Conservation (phyloP, 1,284 basidiomycete species). For the Cystobasidiaceae sp. region DNA sequence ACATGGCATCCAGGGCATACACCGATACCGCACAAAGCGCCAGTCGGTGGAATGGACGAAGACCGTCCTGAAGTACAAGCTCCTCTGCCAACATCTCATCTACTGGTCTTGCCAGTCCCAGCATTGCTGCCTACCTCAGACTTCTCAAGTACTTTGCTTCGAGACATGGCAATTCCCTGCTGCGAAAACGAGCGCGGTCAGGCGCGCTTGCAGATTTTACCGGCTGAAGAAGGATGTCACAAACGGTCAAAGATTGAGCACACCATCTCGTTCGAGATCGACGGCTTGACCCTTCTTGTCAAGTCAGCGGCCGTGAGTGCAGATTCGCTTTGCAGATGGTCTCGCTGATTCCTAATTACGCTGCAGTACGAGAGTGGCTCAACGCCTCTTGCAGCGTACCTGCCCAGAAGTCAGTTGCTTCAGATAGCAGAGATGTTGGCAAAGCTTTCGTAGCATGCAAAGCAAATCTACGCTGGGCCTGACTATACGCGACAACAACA, state of each 20-base stretch:
- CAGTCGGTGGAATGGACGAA: not conserved
- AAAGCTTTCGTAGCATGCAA: not conserved
- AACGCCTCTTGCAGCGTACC: slow-evolving; percentile 20
- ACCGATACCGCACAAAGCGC: not conserved
- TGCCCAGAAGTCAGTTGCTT: not conserved
- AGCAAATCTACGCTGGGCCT: not conserved
- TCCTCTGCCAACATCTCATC: not conserved
- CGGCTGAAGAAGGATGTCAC: no score
- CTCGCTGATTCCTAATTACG: not conserved
- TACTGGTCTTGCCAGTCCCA: slow-evolving; percentile 3
- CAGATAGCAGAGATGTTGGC: not conserved
- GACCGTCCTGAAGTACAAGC: not conserved
- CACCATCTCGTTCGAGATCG: not conserved
- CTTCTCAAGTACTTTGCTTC: no score
- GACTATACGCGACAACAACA: not conserved
- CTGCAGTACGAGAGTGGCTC: slow-evolving; percentile 22
- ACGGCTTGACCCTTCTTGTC: slow-evolving; percentile 12
- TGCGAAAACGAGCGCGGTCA: no score
- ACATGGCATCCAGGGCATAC: not conserved
- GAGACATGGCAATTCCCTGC: no score
- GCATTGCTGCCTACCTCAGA: no score
- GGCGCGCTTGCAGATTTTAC: no score
- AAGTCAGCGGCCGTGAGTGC: slow-evolving; percentile 13
- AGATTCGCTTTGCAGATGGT: not conserved
- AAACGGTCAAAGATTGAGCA: not conserved